phyloP scores from a whole-genome alignment of 495 filamentous ascomycete genomes.

The Ramalina peruviana region DNA sequence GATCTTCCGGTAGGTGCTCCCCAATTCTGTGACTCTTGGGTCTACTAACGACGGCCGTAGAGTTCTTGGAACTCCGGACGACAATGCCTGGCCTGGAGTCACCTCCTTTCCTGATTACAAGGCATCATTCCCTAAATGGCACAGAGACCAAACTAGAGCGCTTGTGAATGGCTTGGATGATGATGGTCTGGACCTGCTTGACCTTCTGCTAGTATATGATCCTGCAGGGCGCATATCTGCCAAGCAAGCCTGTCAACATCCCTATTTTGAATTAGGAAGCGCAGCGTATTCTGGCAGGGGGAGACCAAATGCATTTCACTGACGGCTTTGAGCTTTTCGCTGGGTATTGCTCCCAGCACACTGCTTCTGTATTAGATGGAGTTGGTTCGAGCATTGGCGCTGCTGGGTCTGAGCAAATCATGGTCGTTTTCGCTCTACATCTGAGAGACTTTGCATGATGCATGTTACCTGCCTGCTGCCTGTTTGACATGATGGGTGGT shows the following conservation, averaged over 20 bases:
- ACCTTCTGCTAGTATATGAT: constrained; percentile 83
- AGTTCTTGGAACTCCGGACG: constrained; percentile 79
- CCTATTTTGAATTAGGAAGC: constrained; percentile 72
- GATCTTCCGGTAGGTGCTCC: constrained; percentile 68
- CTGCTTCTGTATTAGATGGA: no score
- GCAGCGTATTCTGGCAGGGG: constrained; percentile 36
- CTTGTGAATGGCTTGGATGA: constrained; percentile 55
- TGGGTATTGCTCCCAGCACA: no score
- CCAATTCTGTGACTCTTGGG: background rate
- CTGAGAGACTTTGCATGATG: no score
- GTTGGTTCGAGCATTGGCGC: no score
- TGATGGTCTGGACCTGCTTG: constrained; percentile 75
- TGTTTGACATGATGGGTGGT: no score
- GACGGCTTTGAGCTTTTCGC: background rate
- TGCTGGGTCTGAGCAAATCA: no score
- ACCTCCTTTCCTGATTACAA: constrained; percentile 98
- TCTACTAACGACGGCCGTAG: constrained; percentile 31
- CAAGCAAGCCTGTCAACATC: constrained; percentile 85
- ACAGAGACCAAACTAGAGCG: constrained; percentile 46
- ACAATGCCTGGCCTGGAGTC: constrained; percentile 86
- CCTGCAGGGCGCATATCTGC: constrained; percentile 86
- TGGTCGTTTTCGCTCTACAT: no score
- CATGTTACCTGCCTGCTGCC: no score
- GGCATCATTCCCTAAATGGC: constrained; percentile 90
- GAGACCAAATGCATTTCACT: constrained; percentile 31